Base-by-base conservation (phyloP, 345 rosid species). In the Hypericum androsaemum region DNA sequence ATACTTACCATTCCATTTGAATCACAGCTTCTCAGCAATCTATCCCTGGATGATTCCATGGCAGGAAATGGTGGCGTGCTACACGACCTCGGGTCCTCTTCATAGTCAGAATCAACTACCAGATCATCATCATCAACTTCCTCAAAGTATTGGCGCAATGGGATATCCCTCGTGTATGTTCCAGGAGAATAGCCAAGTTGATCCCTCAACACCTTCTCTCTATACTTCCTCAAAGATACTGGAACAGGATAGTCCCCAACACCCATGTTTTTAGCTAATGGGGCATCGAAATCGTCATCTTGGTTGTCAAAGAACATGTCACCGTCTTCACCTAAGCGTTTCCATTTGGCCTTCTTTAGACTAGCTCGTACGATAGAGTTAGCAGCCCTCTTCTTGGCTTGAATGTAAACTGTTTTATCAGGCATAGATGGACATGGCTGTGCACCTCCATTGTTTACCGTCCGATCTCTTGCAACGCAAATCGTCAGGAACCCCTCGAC, bases 381-480 rank as follows among this genome's bases (percentile, higher is more conserved):
- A 37, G 99, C 99, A 7, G 97, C 99, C 62, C 99, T 79, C 66
- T 55, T 83, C 74, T 94, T 94, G 0, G 97, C 97, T 71, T 92
- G 99, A 32, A 80, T 77, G 62, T 85, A 92, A n/a, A n/a, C n/a
- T n/a, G n/a, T n/a, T n/a, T n/a, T n/a, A n/a, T n/a, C n/a, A n/a
- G n/a, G n/a, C n/a, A n/a, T n/a, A n/a, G n/a, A n/a, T n/a, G n/a
- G n/a, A n/a, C n/a, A n/a, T n/a, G n/a, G n/a, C n/a, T n/a, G n/a
- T n/a, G n/a, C n/a, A n/a, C n/a, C n/a, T n/a, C n/a, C n/a, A n/a
- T n/a, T n/a, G n/a, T n/a, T n/a, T n/a, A n/a, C n/a, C n/a, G n/a
- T n/a, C n/a, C n/a, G n/a, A n/a, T n/a, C n/a, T n/a, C n/a, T n/a
- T n/a, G n/a, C n/a, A n/a, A n/a, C n/a, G n/a, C n/a, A n/a, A n/a